These are phyloP conservation scores for Rhodotorula diobovata DNA, from an alignment of 768 basidiomycete genomes.

Conservation along the genomic window DNA sequence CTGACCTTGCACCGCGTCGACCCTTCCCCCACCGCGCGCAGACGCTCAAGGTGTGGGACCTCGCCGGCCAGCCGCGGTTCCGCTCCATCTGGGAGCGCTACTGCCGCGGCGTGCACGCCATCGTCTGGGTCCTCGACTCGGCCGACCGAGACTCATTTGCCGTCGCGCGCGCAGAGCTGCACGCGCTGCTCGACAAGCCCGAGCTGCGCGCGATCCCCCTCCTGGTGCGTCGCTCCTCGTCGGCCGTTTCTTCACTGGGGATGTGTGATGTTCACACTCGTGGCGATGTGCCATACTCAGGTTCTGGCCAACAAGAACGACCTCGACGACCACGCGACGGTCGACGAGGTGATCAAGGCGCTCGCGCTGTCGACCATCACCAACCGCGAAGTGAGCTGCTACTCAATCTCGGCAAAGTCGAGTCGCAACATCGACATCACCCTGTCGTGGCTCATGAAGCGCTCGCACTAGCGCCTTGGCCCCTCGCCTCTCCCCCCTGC, in stretches of 20 bases:
- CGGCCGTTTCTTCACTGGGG: no score
- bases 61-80: conserved; percentile 37
- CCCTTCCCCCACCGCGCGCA: neutral
- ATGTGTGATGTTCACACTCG: no score
- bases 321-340: conserved; percentile 14
- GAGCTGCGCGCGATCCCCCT: conserved; percentile 29
- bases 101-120: conserved; percentile 33
- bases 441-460: conserved; percentile 23
- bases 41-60: conserved; percentile 38
- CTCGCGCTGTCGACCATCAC: conserved; percentile 9
- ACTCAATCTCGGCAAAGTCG: conserved; percentile 34
- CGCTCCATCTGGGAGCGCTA: conserved; percentile 41
- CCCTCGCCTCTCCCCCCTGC: neutral
- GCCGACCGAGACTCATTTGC: conserved; percentile 32
- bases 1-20: no score
- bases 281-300: no score
- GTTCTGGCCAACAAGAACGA: conserved; percentile 40
- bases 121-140: conserved; percentile 33
- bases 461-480: neutral
- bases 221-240: conserved; percentile 8
- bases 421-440: conserved; percentile 35
- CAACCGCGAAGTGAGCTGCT: conserved; percentile 36
- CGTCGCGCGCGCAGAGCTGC: conserved; percentile 21
- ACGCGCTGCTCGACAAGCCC: conserved; percentile 15
- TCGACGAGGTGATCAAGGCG: conserved; percentile 32